phyloP scores from a whole-genome alignment of 2,329 filamentous ascomycete species.

The Penicillium sclerotiorum region DNA sequence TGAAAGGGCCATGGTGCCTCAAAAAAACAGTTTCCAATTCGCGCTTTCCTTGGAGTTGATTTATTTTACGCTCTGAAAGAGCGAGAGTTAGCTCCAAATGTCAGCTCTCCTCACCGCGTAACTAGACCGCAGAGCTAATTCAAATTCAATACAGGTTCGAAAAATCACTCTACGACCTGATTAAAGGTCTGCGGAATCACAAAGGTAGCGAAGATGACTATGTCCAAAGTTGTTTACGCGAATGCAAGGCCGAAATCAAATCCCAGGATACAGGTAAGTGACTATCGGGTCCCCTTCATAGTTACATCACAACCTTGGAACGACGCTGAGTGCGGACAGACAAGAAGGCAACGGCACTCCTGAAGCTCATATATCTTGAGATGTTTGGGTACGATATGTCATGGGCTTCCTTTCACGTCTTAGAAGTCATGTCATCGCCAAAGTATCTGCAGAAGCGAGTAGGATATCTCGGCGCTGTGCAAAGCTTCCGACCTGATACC shows the following conservation, averaged over 20 bases:
- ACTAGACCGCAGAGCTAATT: background rate
- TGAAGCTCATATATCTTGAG: slow-evolving; percentile 96
- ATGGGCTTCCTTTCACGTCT: slow-evolving; percentile 96
- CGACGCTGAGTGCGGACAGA: slow-evolving; percentile 54
- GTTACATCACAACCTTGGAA: too few relatives aligned
- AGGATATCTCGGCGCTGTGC: slow-evolving; percentile 90
- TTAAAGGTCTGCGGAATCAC: slow-evolving; percentile 90
- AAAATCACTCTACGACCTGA: slow-evolving; percentile 98
- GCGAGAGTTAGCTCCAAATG: slow-evolving; percentile 3
- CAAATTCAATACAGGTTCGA: slow-evolving; percentile 78
- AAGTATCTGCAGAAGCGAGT: slow-evolving; percentile 96
- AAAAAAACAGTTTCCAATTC: background rate
- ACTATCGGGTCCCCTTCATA: too few relatives aligned
- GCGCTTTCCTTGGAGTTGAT: background rate
- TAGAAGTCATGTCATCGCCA: slow-evolving; percentile 96
- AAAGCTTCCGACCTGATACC: slow-evolving; percentile 93
- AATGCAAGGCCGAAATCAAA: slow-evolving; percentile 91
- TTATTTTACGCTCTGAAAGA: background rate
- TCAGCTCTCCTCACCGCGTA: background rate
- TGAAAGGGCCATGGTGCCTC: background rate
- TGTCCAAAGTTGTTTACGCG: slow-evolving; percentile 87
- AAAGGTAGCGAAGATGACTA: slow-evolving; percentile 95
- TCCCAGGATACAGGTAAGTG: slow-evolving; percentile 84
- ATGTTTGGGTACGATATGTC: slow-evolving; percentile 99
- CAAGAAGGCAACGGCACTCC: slow-evolving; percentile 90